A percentile compares a stretch with the other conserved stretches of the same genome.
Evolutionary conservation across 2,329 filamentous ascomycete genomes (phyloP).

Genomic region (Colletotrichum trifolii): DNA sequence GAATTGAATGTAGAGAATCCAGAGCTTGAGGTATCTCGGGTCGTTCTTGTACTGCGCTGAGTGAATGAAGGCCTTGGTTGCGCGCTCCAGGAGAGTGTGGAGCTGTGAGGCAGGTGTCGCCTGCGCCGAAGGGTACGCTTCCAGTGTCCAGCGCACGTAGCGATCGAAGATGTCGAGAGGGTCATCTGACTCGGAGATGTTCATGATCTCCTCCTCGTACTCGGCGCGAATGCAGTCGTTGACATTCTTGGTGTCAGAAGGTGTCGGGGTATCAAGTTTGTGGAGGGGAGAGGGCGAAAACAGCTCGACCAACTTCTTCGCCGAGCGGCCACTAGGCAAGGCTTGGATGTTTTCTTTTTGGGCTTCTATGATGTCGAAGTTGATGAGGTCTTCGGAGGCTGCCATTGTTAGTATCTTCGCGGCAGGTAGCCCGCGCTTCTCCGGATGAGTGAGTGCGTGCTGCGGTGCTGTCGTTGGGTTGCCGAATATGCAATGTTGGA

Average conservation of each 20-base stretch:
- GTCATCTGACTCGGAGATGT: conserved; percentile 88
- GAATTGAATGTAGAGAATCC: conserved; percentile 92
- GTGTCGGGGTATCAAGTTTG: conserved; percentile 70
- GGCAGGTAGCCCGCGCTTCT: conserved; percentile 33
- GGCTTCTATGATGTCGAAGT: conserved; percentile 93
- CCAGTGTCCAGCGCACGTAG: conserved; percentile 96
- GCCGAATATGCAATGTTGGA: conserved; percentile 20
- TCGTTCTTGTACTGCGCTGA: conserved; percentile 93
- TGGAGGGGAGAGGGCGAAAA: conserved; percentile 76
- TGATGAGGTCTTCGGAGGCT: conserved; percentile 64
- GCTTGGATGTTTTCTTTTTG: conserved; percentile 99
- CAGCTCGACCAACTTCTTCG: conserved; percentile 85
- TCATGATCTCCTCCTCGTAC: conserved; percentile 85
- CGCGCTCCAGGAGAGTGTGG: conserved; percentile 87
- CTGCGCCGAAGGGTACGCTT: conserved; percentile 94
- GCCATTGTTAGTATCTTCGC: conserved; percentile 55
- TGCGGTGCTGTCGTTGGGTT: conserved; percentile 16
- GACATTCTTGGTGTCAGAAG: conserved; percentile 78
- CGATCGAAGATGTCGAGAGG: conserved; percentile 95
- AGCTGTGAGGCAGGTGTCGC: conserved; percentile 92
- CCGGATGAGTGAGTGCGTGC: conserved; percentile 20
- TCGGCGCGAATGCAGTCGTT: conserved; percentile 84
- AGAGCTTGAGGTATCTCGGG: conserved; percentile 90
- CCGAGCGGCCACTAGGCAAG: conserved; percentile 86
- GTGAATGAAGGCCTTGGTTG: conserved; percentile 89